A percentile compares a stretch with the other conserved stretches of the same genome.
phyloP scores from a whole-genome alignment of 1,284 basidiomycete species.

The Erythrobasidium hasegawianum region DNA sequence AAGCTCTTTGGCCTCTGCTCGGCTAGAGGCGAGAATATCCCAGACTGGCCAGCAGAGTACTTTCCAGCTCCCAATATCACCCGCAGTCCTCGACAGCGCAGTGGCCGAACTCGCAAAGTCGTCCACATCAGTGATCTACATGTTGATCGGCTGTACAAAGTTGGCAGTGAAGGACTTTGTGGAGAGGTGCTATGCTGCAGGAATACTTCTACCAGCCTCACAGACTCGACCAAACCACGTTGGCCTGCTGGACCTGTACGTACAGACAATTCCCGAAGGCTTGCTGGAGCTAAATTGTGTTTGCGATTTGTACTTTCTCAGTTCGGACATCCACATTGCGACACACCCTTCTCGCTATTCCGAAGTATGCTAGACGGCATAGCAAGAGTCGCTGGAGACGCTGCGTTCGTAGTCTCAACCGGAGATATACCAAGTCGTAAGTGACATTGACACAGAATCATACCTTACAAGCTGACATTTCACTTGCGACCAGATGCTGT shows the following conservation, averaged over 20 bases:
- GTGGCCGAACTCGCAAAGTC: slow-evolving; percentile 39
- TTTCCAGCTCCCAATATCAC: slow-evolving; percentile 13
- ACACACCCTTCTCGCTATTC: slow-evolving; percentile 54
- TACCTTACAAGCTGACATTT: no score
- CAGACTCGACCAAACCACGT: background rate
- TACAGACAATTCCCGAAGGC: background rate
- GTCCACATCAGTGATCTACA: slow-evolving; percentile 47
- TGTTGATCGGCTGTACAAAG: slow-evolving; percentile 49
- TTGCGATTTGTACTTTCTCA: no score
- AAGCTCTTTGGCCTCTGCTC: slow-evolving; percentile 59
- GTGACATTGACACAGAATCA: no score
- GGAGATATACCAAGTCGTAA: slow-evolving; percentile 61
- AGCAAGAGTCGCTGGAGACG: slow-evolving; percentile 49
- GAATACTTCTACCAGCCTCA: background rate
- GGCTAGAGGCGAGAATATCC: slow-evolving; percentile 44
- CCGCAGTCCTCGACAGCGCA: slow-evolving; percentile 5
- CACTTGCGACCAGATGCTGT: no score
- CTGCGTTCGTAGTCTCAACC: slow-evolving; percentile 59
- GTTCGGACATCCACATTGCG: slow-evolving; percentile 56
- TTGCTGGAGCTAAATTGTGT: background rate
- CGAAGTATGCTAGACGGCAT: slow-evolving; percentile 57
- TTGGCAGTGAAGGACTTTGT: slow-evolving; percentile 36
- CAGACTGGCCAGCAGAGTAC: slow-evolving; percentile 35
- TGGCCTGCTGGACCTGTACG: background rate
- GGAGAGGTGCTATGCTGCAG: slow-evolving; percentile 31